Conservation (phyloP, 2,329 filamentous ascomycete species). For the Clarireedia monteithiana region DNA sequence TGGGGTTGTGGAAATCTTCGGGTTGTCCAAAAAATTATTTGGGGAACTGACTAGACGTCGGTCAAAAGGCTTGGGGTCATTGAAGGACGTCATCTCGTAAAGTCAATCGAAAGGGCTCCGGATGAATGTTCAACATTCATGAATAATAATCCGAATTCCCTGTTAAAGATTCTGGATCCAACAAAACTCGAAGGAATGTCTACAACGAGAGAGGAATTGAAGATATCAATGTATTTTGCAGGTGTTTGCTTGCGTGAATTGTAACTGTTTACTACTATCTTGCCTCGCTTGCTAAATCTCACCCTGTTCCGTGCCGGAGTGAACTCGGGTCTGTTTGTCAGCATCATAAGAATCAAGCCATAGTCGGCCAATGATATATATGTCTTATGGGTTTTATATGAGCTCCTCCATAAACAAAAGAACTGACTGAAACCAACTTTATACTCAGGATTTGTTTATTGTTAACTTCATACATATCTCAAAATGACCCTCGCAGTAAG, state of each 20-base stretch:
- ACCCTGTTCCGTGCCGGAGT: constrained; percentile 18
- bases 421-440: no score
- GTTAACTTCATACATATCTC: neutral
- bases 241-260: no score
- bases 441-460: no score
- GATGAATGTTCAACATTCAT: neutral
- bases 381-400: no score
- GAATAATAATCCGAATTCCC: neutral
- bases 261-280: no score
- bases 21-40: neutral
- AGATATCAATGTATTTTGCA: no score
- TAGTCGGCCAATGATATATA: no score
- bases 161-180: neutral
- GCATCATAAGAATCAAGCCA: neutral
- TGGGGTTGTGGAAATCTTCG: neutral
- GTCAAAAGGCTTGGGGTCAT: constrained; percentile 1
- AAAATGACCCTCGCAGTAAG: constrained; percentile 8
- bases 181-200: no score
- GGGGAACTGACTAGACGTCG: neutral
- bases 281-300: neutral
- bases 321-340: constrained; percentile 3
- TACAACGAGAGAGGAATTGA: no score
- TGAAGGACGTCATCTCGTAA: constrained; percentile 3
- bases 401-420: no score
- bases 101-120: neutral